Base-by-base conservation (phyloP, 1,284 basidiomycete genomes). In the Tremellales sp. region DNA sequence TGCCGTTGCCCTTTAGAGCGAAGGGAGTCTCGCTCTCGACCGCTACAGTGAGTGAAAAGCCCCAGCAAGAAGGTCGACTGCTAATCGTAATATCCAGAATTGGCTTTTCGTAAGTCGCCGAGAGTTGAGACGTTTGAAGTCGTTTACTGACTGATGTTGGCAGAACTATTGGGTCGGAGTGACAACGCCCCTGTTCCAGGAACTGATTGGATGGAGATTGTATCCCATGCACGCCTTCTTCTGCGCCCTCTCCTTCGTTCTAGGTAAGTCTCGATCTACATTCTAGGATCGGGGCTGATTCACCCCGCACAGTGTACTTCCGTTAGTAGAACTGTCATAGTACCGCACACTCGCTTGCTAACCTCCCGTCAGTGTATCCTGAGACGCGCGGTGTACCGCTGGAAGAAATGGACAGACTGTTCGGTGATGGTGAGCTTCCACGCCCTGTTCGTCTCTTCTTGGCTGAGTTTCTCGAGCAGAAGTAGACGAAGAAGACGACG, bases 181-280 rank as follows among this genome's bases (percentile, higher is more conserved):
- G 69, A 78, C 83, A 34, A 97, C 93, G 0, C 93, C 93, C 1
- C 78, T 85, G 39, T 76, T 97, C 40, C 91, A 97, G 74, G 89
- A 94, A 55, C 73, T 80, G 31, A 97, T 98, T 58, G 80, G 81
- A 27, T 98, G 94, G 93, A 79, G 87, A 43, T 74, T 97, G 43
- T 97, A 97, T 73, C 87, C 89, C 0, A 92, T 98, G 87, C 91
- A 95, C 60, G 91, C 87, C 10, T 91, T 91, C 74, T 94, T 94
- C 75, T 93, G 92, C 69, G 80, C 81, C 13, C 83, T 85, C 65
- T 90, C 88, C 58, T 92, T 95, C 64, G 76, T 92, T 31, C 74
- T 92, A 24, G 85, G 59, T 61, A 29, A 51, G 47, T 67, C 51
- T 9, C 12, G 14, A 4, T 13, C 12, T 4, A 6, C 2, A 4